Evolutionary conservation across 768 basidiomycete genomes (phyloP), one percentile per base, ranked within the genome.

Genomic region (Lepiota venenata): DNA sequence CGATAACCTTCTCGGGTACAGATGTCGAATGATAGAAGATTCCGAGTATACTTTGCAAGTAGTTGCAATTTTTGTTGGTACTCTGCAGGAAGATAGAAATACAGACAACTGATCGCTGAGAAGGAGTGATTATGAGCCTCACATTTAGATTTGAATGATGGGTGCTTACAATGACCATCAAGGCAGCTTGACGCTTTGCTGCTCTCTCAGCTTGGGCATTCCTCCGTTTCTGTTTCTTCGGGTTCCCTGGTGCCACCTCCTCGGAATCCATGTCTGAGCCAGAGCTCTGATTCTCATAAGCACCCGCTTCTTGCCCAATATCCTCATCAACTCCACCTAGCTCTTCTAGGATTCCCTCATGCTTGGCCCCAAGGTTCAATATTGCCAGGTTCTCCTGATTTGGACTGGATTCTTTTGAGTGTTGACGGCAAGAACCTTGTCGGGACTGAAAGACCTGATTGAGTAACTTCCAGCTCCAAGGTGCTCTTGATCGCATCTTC

Each of bases 81-180:
- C 60, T 61, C 10, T 70, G 64, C 58, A 68, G 50, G 38, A 69
- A 52, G 10, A 68, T 62, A 37, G 61, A 65, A 12, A 70, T 57
- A 8, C 62, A 56, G 3, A 64, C 56, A 4, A 66, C 56, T 15
- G 55, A 59, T 65, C 66, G 67, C 47, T 32, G 42, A 11, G 7
- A 18, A 18, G 42, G 18, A 11, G 10, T 11, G 11, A 43, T 20
- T 1, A 21, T 4, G 16, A 43, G 4, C n/a, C 16, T 6, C 10
- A n/a, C 5, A 12, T 4, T 43, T 6, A 18, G n/a, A n/a, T n/a
- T n/a, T 29, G 4, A 20, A 21, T 43, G 21, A 21, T 18, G 4
- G 21, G 5, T 4, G 10, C 42, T 43, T 20, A 43, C 42, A 43
- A 43, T 43, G 11, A 43, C 42, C 11, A 20, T 16, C 1, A 43